phyloP scores from a whole-genome alignment of 306 rosid species.

The Clitoria ternatea region DNA sequence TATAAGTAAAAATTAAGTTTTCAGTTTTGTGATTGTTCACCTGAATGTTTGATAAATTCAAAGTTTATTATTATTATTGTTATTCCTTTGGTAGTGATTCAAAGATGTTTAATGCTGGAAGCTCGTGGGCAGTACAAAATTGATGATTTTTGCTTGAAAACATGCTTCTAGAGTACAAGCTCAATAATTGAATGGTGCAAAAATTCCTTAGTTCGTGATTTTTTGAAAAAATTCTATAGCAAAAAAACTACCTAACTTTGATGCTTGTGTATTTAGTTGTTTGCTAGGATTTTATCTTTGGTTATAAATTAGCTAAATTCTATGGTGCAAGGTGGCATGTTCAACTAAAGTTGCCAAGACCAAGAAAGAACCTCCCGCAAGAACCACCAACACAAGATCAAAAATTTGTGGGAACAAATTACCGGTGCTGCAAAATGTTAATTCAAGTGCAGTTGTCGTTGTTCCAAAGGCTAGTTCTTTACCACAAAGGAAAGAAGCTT shows the following conservation, averaged over 20 bases:
- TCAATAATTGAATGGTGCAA: not conserved
- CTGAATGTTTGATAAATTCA: not conserved
- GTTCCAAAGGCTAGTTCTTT: conserved; percentile 31
- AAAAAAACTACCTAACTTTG: not conserved
- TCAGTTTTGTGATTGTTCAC: not conserved
- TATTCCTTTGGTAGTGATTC: too few relatives aligned
- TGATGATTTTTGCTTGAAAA: not conserved
- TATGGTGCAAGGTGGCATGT: conserved; percentile 45
- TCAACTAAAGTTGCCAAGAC: conserved; percentile 49
- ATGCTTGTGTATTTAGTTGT: not conserved
- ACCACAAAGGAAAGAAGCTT: conserved; percentile 22
- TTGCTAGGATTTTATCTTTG: not conserved
- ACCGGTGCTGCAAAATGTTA: conserved; percentile 26
- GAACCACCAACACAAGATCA: conserved; percentile 17
- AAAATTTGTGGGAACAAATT: conserved; percentile 13
- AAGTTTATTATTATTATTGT: too few relatives aligned
- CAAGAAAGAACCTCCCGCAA: conserved; percentile 43
- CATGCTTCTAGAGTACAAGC: not conserved
- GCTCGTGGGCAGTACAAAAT: too few relatives aligned
- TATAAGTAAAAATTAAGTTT: too few relatives aligned
- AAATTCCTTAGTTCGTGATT: not conserved
- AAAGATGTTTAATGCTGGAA: too few relatives aligned
- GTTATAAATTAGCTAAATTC: not conserved
- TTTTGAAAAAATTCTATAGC: not conserved
- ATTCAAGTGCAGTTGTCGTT: conserved; percentile 32